These are phyloP conservation scores for Cryphonectria naterciae DNA, from an alignment of 2,329 filamentous ascomycete genomes.

Conservation along the genomic window DNA sequence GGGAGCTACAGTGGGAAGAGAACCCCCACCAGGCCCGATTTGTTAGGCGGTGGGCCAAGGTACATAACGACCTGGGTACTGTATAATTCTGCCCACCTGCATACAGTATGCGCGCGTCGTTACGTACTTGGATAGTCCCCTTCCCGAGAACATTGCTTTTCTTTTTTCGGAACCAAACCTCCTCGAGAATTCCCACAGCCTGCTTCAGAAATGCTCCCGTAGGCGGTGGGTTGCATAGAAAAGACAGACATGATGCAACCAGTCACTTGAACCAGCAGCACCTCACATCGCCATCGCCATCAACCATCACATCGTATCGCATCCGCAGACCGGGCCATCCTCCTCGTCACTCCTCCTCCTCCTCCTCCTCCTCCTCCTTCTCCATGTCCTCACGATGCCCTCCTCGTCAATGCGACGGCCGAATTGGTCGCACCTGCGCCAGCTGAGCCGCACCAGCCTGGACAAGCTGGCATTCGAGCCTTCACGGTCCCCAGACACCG, in stretches of 20 bases:
- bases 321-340: too few species aligned
- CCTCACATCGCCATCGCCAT: not conserved
- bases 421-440: conserved; percentile 58
- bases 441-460: conserved; percentile 52
- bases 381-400: conserved; percentile 48
- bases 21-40: not conserved
- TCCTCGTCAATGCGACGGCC: conserved; percentile 50
- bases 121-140: not conserved
- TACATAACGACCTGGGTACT: not conserved
- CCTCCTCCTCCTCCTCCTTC: conserved; percentile 1
- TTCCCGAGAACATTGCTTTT: too few species aligned
- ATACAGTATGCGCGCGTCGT: not conserved
- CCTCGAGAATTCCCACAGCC: too few species aligned
- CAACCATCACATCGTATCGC: not conserved
- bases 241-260: conserved; percentile 12
- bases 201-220: not conserved
- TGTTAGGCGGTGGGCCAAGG: conserved; percentile 7
- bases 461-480: conserved; percentile 49
- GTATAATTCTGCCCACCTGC: conserved; percentile 3
- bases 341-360: not conserved
- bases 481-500: conserved; percentile 50
- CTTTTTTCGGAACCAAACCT: not conserved
- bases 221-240: not conserved
- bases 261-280: conserved; percentile 2
- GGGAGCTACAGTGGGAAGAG: not conserved